A percentile compares a stretch with the other conserved stretches of the same genome.
Conservation (phyloP, 345 rosid species). For the Salix exigua region DNA sequence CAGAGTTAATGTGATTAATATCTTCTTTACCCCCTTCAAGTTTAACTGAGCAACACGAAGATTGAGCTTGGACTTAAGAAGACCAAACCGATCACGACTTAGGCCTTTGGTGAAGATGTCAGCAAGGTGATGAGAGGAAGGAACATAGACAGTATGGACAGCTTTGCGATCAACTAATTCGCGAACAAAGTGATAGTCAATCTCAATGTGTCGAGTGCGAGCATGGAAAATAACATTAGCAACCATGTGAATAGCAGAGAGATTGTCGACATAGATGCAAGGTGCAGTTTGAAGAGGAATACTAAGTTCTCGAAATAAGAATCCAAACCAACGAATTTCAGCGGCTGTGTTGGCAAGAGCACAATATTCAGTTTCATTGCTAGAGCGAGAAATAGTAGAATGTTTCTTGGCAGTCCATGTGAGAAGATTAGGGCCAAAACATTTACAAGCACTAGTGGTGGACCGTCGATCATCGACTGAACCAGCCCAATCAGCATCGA, state of each 20-base stretch:
- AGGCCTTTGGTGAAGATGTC: neutral
- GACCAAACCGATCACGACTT: neutral
- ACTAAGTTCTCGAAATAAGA: neutral
- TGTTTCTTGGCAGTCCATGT: neutral
- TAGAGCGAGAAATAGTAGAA: fast-evolving
- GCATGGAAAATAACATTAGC: neutral
- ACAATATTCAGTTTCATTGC: fast-evolving
- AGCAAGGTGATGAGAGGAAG: neutral
- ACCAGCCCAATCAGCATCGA: neutral
- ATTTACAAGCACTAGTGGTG: neutral
- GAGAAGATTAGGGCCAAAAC: neutral
- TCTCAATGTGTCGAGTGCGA: neutral
- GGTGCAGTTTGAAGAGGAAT: neutral
- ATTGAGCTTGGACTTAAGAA: neutral
- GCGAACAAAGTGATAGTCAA: neutral
- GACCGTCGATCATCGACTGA: neutral
- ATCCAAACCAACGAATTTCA: neutral
- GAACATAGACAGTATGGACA: neutral
- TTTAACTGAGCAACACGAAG: neutral
- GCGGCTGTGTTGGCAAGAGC: neutral
- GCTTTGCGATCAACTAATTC: neutral
- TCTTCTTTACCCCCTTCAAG: neutral
- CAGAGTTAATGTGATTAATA: too few species aligned
- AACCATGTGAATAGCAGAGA: neutral
- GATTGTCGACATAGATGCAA: neutral